Evolutionary conservation across 2,329 filamentous ascomycete genomes (phyloP).

Genomic region (Sporothrix pallida): DNA sequence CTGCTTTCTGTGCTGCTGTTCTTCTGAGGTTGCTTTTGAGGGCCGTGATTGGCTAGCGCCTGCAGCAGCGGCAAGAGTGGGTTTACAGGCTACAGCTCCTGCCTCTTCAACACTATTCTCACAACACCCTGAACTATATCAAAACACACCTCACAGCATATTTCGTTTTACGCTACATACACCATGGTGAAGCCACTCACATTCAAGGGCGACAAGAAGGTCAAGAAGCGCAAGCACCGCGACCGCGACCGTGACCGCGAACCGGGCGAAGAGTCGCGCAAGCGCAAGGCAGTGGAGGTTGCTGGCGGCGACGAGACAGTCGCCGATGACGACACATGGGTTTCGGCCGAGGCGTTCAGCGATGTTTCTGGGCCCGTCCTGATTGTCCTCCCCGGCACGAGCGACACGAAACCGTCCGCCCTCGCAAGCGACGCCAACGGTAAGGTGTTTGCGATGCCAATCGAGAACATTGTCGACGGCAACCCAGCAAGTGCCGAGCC

Average conservation of each 20-base stretch:
- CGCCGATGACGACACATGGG: conserved; percentile 84
- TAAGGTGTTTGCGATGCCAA: conserved; percentile 77
- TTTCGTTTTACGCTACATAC: neutral
- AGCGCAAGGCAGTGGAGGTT: conserved; percentile 48
- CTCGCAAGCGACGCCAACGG: conserved; percentile 86
- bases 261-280: conserved; percentile 43
- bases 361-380: conserved; percentile 85
- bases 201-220: conserved; percentile 97
- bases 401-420: conserved; percentile 62
- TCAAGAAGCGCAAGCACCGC: conserved; percentile 85
- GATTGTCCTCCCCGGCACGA: conserved; percentile 78
- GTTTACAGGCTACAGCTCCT: neutral
- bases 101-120: neutral
- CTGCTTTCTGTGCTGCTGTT: neutral
- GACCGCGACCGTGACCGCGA: conserved; percentile 59
- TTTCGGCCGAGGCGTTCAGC: conserved; percentile 73
- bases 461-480: conserved; percentile 88
- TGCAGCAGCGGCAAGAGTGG: neutral
- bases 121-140: neutral
- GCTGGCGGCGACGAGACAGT: conserved; percentile 47
- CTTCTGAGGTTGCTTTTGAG: conserved; percentile 12
- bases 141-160: neutral
- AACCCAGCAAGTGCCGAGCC: conserved; percentile 87
- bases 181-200: conserved; percentile 84
- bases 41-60: conserved; percentile 22